These are phyloP conservation scores for Entonaema liquescens DNA, from an alignment of 495 filamentous ascomycete genomes.

Conservation along the genomic window DNA sequence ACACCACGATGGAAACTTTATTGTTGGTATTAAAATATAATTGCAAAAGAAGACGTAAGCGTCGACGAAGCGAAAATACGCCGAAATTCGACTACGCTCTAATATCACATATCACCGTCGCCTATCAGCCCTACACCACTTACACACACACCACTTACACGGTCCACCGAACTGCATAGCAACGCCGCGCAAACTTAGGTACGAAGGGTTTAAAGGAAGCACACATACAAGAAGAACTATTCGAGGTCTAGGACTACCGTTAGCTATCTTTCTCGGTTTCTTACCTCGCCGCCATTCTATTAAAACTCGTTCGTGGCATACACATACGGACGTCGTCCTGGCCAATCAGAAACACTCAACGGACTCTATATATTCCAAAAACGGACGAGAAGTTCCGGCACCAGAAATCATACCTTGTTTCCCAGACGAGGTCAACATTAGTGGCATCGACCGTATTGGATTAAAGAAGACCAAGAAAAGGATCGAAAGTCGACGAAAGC, in stretches of 20 bases:
- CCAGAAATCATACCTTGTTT: background rate
- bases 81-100: background rate
- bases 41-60: conserved; percentile 32
- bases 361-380: conserved; percentile 10
- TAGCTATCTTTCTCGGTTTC: background rate
- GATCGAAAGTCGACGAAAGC: conserved; percentile 4
- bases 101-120: conserved; percentile 1
- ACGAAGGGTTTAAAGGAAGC: background rate
- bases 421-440: too few species aligned
- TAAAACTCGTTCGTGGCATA: background rate
- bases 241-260: background rate
- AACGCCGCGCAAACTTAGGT: background rate
- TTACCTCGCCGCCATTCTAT: conserved; percentile 1
- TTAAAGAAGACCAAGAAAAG: background rate
- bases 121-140: conserved; percentile 3
- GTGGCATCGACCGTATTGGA: too few species aligned
- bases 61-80: background rate
- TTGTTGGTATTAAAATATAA: conserved; percentile 30
- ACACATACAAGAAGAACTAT: background rate
- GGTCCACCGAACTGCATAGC: conserved; percentile 1
- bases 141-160: conserved; percentile 19
- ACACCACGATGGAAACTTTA: conserved; percentile 29
- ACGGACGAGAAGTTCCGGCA: background rate
- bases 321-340: background rate
- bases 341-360: conserved; percentile 10